A percentile compares a stretch with the other conserved stretches of the same genome.
These are phyloP conservation scores for Cenchrus americanus DNA, from an alignment of 176 grass and related monocot genomes.

Conservation along the genomic window DNA sequence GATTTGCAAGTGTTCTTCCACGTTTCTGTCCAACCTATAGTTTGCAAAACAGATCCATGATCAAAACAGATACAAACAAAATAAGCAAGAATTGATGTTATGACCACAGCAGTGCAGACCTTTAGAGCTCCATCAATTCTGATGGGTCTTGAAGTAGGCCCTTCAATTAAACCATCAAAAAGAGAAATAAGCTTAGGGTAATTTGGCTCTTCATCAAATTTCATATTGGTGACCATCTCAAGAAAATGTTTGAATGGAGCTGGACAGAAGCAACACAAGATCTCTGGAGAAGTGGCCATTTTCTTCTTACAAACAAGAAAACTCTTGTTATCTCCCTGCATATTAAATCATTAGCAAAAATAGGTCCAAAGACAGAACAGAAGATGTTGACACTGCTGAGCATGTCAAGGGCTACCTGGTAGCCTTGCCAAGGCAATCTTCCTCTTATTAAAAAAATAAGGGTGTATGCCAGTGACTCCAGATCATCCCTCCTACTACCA, in stretches of 20 bases:
- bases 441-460: conserved; percentile 87
- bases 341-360: conserved; percentile 38
- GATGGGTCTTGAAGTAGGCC: conserved; percentile 67
- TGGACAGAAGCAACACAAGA: conserved; percentile 74
- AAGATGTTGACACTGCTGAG: conserved; percentile 20
- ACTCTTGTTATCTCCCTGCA: conserved; percentile 87
- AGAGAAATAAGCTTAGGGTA: conserved; percentile 77
- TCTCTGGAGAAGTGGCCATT: conserved; percentile 75
- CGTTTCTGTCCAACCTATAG: conserved; percentile 86
- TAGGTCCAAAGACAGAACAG: conserved; percentile 3
- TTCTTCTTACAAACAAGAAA: conserved; percentile 98
- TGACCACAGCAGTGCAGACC: conserved; percentile 45
- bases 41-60: conserved; percentile 27
- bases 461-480: conserved; percentile 92
- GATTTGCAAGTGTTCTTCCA: conserved; percentile 66
- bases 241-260: conserved; percentile 86
- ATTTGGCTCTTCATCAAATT: conserved; percentile 92
- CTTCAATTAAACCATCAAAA: conserved; percentile 82
- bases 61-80: conserved; percentile 22
- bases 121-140: conserved; percentile 91
- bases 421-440: conserved; percentile 91
- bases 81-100: not conserved
- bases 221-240: conserved; percentile 81
- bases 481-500: conserved; percentile 87
- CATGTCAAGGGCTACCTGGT: conserved; percentile 66